Base-by-base conservation (phyloP, 805 yeast genomes). In the Wickerhamiella sorbophila region DNA sequence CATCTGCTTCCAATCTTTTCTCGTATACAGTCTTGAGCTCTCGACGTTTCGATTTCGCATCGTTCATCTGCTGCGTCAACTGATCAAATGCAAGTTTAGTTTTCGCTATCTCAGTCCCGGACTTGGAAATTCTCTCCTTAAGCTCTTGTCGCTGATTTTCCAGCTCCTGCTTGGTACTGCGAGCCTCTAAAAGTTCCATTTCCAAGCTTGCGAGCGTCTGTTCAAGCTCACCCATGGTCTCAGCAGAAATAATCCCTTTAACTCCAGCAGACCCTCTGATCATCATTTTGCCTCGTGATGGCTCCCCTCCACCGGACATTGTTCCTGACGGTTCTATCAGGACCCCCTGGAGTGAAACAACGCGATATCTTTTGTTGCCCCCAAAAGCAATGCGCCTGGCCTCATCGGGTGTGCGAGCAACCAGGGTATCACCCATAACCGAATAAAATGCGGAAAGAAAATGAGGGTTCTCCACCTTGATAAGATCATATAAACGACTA, bases 251-350 rank as follows among this genome's bases (percentile, higher is more conserved):
- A 10, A 41, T 20, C 9, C 40, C 10, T 3, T 34, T 43, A 1
- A 24, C 40, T 3, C 40, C 38, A 1, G 49, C 41, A 24, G 10
- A 8, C 10, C 29, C 29, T 12, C 26, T 14, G 6, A 41, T 20
- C 2, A 43, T 39, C 94, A 91, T 85, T 2, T 80, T 78, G 4
- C 97, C 98, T 39, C 71, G 71, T 6, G 69, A 71, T 32, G 71
- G 53, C 4, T 49, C 65, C 41, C 97, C 98, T 62, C 99, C 99
- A 52, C 99, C 99, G 37, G 94, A 76, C 78, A 93, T 77, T 1
- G 96, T 83, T 60, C 99, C 99, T 2, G 94, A 81, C 14, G 79
- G 75, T 53, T 87, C 96, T 43, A 91, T 88, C 18, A 91, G 65
- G 52, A 85, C 80, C 19, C 99, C 99, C 58, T 83, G 94, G 6